These are phyloP conservation scores for Phytophthora niederhauseri DNA, from an alignment of 352 stramenopile genomes.

Conservation along the genomic window DNA sequence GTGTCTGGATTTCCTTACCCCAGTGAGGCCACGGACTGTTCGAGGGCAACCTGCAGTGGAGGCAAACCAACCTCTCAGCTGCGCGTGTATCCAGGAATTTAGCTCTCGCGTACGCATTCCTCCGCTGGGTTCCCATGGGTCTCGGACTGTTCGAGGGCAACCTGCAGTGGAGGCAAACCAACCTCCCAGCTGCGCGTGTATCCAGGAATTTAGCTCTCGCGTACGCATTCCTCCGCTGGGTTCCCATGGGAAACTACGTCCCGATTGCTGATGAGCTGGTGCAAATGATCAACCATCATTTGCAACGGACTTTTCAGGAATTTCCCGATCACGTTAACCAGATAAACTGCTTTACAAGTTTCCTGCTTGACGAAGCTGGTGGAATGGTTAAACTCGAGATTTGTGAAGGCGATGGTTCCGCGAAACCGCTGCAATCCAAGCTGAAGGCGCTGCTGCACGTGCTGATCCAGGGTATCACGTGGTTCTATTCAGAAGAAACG, in stretches of 20 bases:
- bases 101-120: conserved; percentile 45
- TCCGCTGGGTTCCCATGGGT: conserved; percentile 49
- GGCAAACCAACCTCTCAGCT: conserved; percentile 4
- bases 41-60: conserved; percentile 2
- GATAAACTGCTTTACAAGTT: conserved; percentile 48
- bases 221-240: conserved; percentile 48
- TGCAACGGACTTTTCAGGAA: too few species aligned
- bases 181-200: conserved; percentile 25
- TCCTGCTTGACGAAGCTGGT: conserved; percentile 35
- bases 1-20: background rate
- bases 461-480: conserved; percentile 37
- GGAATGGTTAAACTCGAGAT: conserved; percentile 1
- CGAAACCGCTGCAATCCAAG: conserved; percentile 18
- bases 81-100: conserved; percentile 54
- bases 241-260: conserved; percentile 42
- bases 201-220: conserved; percentile 57
- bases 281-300: conserved; percentile 25
- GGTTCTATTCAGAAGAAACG: conserved; percentile 48
- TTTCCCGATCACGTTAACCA: too few species aligned
- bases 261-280: conserved; percentile 45
- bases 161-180: conserved; percentile 1
- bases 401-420: background rate
- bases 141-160: conserved; percentile 1
- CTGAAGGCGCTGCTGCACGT: conserved; percentile 43
- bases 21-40: background rate